Percentiles rank a stretch among this genome's conserved stretches.
These are phyloP conservation scores for Parasarocladium wereldwijsianum DNA, from an alignment of 2,329 filamentous ascomycete genomes.

Conservation along the genomic window DNA sequence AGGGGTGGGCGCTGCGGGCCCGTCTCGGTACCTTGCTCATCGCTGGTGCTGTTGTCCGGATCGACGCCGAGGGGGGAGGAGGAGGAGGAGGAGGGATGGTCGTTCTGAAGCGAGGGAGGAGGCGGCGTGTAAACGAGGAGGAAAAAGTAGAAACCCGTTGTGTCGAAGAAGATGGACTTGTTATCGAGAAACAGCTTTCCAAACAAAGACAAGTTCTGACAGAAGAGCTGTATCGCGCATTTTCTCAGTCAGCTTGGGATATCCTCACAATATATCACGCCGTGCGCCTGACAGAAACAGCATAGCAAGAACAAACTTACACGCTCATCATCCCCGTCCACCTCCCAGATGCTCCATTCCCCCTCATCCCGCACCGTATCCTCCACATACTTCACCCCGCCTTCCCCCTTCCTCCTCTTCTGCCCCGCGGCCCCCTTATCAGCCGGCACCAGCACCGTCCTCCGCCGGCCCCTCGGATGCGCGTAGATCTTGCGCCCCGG, in stretches of 20 bases:
- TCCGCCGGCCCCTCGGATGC: constrained; percentile 32
- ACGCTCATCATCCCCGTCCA: constrained; percentile 77
- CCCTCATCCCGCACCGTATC: constrained; percentile 42
- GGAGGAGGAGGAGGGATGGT: constrained; percentile 4
- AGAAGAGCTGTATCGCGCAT: constrained; percentile 48
- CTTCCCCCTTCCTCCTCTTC: constrained; percentile 23
- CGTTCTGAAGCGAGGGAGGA: constrained; percentile 7
- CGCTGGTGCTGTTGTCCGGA: constrained; percentile 3
- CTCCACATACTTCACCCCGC: constrained; percentile 23
- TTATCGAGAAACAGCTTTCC: constrained; percentile 96
- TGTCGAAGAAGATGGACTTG: constrained; percentile 97
- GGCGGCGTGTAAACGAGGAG: constrained; percentile 60
- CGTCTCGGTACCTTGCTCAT: not conserved
- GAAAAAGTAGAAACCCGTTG: constrained; percentile 88
- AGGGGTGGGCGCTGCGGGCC: constrained; percentile 15
- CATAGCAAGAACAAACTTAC: constrained; percentile 25
- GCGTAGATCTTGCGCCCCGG: constrained; percentile 65
- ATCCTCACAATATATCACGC: too few species aligned
- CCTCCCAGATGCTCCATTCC: constrained; percentile 78
- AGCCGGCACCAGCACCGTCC: constrained; percentile 21
- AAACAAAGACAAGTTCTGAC: constrained; percentile 90
- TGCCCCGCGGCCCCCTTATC: constrained; percentile 13
- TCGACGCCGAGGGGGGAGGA: constrained; percentile 4
- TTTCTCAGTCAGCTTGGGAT: constrained; percentile 8
- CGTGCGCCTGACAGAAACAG: not conserved